These are phyloP conservation scores for Amanita subjunquillea DNA, from an alignment of 768 basidiomycete genomes.

Conservation along the genomic window DNA sequence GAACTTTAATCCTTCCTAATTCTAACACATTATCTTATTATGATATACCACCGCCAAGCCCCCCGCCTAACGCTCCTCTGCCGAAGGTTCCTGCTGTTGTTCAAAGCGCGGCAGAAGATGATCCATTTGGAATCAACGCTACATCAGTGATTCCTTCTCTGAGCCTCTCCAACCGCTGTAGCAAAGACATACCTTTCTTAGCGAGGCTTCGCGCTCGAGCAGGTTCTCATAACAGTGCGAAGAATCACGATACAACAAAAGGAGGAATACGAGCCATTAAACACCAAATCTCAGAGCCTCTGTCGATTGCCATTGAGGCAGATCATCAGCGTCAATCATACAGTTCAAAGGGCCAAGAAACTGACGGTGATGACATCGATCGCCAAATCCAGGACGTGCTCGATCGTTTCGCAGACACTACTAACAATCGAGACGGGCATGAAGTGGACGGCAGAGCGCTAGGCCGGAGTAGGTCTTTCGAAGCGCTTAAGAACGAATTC, in stretches of 20 bases:
- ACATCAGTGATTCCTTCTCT: slow-evolving; percentile 3
- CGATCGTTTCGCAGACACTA: slow-evolving; percentile 19
- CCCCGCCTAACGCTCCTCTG: slow-evolving; percentile 35
- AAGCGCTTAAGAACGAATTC: not conserved
- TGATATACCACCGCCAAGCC: slow-evolving; percentile 41
- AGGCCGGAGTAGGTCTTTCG: slow-evolving; percentile 3
- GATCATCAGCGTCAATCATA: slow-evolving; percentile 12
- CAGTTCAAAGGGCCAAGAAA: slow-evolving; percentile 13
- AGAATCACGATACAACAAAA: not conserved
- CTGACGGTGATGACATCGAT: slow-evolving; percentile 10
- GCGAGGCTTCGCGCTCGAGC: not conserved
- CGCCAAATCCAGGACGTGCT: slow-evolving; percentile 25
- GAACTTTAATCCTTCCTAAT: slow-evolving; percentile 15
- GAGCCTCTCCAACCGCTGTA: slow-evolving; percentile 15
- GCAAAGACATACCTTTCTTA: slow-evolving; percentile 33
- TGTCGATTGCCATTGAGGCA: not conserved
- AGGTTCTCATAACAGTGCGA: not conserved
- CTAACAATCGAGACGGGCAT: not conserved
- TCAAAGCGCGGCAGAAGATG: not conserved
- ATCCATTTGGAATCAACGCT: slow-evolving; percentile 2
- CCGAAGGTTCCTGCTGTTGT: slow-evolving; percentile 21
- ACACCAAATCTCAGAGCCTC: slow-evolving; percentile 8
- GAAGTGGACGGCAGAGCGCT: slow-evolving; percentile 4
- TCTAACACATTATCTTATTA: slow-evolving; percentile 35
- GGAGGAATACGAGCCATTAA: slow-evolving; percentile 7